These are phyloP conservation scores for Paraphaeosphaeria sporulosa DNA, from an alignment of 2,329 filamentous ascomycete species.

Conservation along the genomic window DNA sequence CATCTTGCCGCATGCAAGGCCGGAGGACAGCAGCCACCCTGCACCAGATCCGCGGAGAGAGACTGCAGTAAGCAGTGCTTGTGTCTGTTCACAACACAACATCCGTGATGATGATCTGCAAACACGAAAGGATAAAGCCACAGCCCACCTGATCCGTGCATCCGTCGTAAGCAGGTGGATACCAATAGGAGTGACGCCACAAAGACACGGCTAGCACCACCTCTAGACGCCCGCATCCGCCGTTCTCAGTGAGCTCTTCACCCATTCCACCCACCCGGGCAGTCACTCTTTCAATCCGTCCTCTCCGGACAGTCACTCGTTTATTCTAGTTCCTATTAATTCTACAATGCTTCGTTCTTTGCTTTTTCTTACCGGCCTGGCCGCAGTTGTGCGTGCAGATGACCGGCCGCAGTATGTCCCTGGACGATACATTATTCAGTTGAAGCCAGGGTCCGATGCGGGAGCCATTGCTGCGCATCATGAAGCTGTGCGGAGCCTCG, in stretches of 20 bases:
- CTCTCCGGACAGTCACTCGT: not conserved
- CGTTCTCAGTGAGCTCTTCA: not conserved
- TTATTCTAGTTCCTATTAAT: not conserved
- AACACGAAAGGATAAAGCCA: not conserved
- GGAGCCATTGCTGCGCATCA: conserved; percentile 21
- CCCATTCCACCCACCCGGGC: conserved; percentile 6
- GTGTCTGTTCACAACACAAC: not conserved
- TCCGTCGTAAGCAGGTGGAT: conserved; percentile 9
- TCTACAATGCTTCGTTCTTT: conserved; percentile 7
- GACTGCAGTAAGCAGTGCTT: not conserved
- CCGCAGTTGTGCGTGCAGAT: conserved; percentile 1
- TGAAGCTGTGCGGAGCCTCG: conserved; percentile 21
- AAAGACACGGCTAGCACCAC: not conserved
- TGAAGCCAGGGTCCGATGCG: conserved; percentile 37
- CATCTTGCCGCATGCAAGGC: not conserved
- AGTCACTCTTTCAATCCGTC: conserved; percentile 3
- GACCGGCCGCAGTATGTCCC: conserved; percentile 25
- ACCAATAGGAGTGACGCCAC: conserved; percentile 5
- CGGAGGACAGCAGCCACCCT: not conserved
- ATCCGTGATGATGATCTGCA: not conserved
- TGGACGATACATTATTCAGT: conserved; percentile 51
- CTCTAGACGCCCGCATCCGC: not conserved
- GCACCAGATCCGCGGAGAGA: not conserved
- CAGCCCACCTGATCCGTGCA: conserved; percentile 2
- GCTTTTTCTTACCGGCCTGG: conserved; percentile 3